Evolutionary conservation across 768 basidiomycete genomes (phyloP).

Genomic region (Amylocystis lapponica): DNA sequence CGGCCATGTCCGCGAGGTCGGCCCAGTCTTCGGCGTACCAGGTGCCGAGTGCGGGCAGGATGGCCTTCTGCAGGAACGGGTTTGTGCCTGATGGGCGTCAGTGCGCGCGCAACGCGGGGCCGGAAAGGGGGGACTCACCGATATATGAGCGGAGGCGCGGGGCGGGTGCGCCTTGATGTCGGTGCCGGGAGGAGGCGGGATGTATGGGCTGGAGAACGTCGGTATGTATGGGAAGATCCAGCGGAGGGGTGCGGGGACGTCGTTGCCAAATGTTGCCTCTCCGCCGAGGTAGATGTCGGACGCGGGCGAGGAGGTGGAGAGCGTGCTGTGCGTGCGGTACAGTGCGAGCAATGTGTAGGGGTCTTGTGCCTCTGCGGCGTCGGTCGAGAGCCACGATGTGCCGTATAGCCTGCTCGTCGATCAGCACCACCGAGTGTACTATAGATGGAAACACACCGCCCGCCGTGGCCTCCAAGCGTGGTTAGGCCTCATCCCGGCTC

Average conservation of each 20-base stretch:
- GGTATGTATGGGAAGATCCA: slow-evolving; percentile 68
- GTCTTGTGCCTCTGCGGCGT: slow-evolving; percentile 37
- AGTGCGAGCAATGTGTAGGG: slow-evolving; percentile 72
- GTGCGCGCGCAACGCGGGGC: neutral
- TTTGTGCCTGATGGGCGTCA: slow-evolving; percentile 47
- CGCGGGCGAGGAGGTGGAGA: slow-evolving; percentile 9
- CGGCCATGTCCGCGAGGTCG: slow-evolving; percentile 61
- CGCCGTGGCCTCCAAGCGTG: slow-evolving; percentile 25
- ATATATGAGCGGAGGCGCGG: slow-evolving; percentile 41
- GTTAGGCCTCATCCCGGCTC: slow-evolving; percentile 15
- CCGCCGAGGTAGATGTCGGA: slow-evolving; percentile 11
- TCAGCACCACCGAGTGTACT: neutral
- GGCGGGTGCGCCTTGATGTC: slow-evolving; percentile 19
- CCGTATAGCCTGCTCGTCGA: slow-evolving; percentile 16
- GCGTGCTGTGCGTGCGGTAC: slow-evolving; percentile 62
- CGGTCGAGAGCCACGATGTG: slow-evolving; percentile 44
- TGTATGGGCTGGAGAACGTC: slow-evolving; percentile 45
- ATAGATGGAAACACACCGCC: slow-evolving; percentile 18
- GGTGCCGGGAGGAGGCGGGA: slow-evolving; percentile 18
- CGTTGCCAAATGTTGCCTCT: neutral
- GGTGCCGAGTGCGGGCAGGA: slow-evolving; percentile 21
- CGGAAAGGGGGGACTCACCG: slow-evolving; percentile 6
- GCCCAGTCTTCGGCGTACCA: slow-evolving; percentile 74
- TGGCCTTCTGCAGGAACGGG: slow-evolving; percentile 42
- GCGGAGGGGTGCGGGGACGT: slow-evolving; percentile 55